These are phyloP conservation scores for Cryptococcus sp. DNA, from an alignment of 1,284 basidiomycete genomes.

Conservation along the genomic window DNA sequence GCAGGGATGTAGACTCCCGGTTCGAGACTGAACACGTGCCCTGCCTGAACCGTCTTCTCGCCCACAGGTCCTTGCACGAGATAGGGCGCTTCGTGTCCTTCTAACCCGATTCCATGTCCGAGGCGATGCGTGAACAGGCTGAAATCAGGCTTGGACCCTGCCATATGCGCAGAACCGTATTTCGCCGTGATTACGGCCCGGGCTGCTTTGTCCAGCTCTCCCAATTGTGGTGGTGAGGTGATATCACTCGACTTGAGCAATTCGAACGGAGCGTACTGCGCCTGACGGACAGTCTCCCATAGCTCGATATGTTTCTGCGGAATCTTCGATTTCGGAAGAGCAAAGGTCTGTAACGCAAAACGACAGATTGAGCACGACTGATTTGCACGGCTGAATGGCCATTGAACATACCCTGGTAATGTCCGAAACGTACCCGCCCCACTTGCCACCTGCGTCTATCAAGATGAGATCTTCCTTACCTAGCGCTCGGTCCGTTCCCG, in stretches of 20 bases:
- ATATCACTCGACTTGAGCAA: constrained; percentile 56
- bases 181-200: constrained; percentile 60
- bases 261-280: constrained; percentile 62
- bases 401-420: constrained; percentile 66
- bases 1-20: constrained; percentile 73
- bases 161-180: constrained; percentile 36
- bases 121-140: constrained; percentile 76
- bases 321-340: constrained; percentile 63
- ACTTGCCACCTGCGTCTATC: constrained; percentile 71
- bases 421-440: constrained; percentile 75
- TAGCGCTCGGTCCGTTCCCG: constrained; percentile 67
- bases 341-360: constrained; percentile 63
- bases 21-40: constrained; percentile 79
- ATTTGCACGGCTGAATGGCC: neutral
- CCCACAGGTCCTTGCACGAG: constrained; percentile 63
- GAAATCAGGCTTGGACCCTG: constrained; percentile 45
- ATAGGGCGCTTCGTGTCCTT: constrained; percentile 79
- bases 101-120: constrained; percentile 71
- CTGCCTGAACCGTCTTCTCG: constrained; percentile 58
- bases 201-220: constrained; percentile 68
- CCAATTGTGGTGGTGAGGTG: constrained; percentile 58
- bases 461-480: constrained; percentile 66
- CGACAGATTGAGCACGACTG: neutral
- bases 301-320: constrained; percentile 61
- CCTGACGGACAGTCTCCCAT: constrained; percentile 68